Base-by-base conservation (phyloP, 495 filamentous ascomycete species). In the Tuber melanosporum region DNA sequence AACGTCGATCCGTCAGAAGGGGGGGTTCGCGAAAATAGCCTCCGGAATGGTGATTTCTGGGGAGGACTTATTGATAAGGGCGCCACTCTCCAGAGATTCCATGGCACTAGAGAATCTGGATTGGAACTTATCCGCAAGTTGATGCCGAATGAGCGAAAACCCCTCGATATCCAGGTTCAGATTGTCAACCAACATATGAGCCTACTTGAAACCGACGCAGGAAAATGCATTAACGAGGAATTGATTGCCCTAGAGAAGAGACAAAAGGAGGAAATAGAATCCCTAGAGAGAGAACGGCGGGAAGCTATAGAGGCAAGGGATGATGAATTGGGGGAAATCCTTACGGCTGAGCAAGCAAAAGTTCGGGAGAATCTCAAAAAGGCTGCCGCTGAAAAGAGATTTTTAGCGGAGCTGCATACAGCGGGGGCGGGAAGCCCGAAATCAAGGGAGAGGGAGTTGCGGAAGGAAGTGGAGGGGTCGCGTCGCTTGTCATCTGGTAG, bases 11-110 rank as follows among this genome's bases (percentile, higher is more conserved):
- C 14, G 32, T 26, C 0, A 66, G 26, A 36, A 4, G 66, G 44
- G 32, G 76, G 75, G 44, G 57, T 20, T 7, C 83, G 87, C 12
- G 84, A 87, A 73, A 36, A 75, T 10, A 81, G 87, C 72, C 83
- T 88, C 19, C 73, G 43, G 3, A 44, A 73, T n/a, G 83, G 78
- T 36, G 84, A 84, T 10, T 87, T 87, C 75, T 88, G 87, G 87
- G 82, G 80, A 2, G 36, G 75, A 5, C 76, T 87, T 84, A 75
- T 85, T 2, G 70, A 75, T 7, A 73, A 73, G 12, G 85, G 83
- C 10, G 81, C 83, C 22, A 74, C 75, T 26, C 78, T 80, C 20
- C 43, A 76, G 32, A 83, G 82, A 17, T 76, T 85, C 44, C 71
- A 77, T 71, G 83, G 84, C 8, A 78, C 81, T 70, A 81, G 62